phyloP scores from a whole-genome alignment of 495 filamentous ascomycete genomes.

The Astrocystis sublimbata region DNA sequence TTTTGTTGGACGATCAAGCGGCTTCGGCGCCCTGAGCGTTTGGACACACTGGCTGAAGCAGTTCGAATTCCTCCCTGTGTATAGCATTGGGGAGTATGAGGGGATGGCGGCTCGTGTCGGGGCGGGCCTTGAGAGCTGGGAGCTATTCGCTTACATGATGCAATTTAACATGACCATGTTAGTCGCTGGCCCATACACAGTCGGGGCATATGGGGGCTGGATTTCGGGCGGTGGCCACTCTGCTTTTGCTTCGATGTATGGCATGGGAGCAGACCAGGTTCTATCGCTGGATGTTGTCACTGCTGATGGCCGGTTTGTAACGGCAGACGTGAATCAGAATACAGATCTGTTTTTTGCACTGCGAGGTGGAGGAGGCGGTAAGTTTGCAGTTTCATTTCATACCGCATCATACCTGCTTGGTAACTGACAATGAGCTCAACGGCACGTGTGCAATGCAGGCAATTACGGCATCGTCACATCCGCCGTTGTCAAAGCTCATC shows the following conservation, averaged over 20 bases:
- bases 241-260: constrained; percentile 42
- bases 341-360: constrained; percentile 65
- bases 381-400: not conserved
- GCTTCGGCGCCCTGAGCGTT: constrained; percentile 56
- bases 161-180: constrained; percentile 42
- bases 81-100: constrained; percentile 41
- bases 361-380: constrained; percentile 58
- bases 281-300: constrained; percentile 58
- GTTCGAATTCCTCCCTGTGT: constrained; percentile 35
- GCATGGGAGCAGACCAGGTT: constrained; percentile 55
- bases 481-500: constrained; percentile 41
- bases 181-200: constrained; percentile 50
- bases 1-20: constrained; percentile 55
- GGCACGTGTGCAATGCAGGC: constrained; percentile 20
- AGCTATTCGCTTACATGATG: constrained; percentile 42
- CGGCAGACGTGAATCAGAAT: constrained; percentile 49
- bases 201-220: constrained; percentile 55
- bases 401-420: not conserved
- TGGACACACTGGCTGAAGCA: constrained; percentile 60
- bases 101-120: constrained; percentile 50
- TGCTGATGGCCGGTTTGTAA: constrained; percentile 56
- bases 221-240: constrained; percentile 54
- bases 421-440: not conserved
- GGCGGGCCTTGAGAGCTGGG: constrained; percentile 47
- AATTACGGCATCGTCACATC: constrained; percentile 56